A percentile compares a stretch with the other conserved stretches of the same genome.
These are phyloP conservation scores for Elsinoe ampelina DNA, from an alignment of 2,329 filamentous ascomycete species.

Conservation along the genomic window DNA sequence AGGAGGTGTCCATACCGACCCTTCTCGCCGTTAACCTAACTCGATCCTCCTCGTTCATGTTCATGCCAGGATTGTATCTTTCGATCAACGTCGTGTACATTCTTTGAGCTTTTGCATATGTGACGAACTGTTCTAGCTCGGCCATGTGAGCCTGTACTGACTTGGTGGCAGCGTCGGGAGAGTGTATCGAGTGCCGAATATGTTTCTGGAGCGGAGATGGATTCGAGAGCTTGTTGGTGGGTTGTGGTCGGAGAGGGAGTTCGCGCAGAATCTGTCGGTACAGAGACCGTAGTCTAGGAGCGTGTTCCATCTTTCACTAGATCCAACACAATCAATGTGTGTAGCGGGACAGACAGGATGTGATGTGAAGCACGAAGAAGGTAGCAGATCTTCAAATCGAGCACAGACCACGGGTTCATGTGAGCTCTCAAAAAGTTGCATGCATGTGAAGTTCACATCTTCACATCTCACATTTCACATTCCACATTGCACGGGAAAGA, in stretches of 20 bases:
- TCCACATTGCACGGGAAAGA: background rate
- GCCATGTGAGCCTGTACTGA: slow-evolving; percentile 26
- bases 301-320: slow-evolving; percentile 24
- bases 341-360: background rate
- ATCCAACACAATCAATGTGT: background rate
- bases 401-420: slow-evolving; percentile 2
- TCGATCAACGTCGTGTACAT: slow-evolving; percentile 73
- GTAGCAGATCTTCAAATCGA: background rate
- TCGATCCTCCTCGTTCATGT: slow-evolving; percentile 74
- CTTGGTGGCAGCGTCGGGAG: slow-evolving; percentile 18
- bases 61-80: slow-evolving; percentile 88
- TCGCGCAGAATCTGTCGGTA: slow-evolving; percentile 87
- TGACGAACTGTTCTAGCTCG: slow-evolving; percentile 68
- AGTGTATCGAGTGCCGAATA: slow-evolving; percentile 55
- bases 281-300: slow-evolving; percentile 55
- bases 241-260: slow-evolving; percentile 61
- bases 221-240: slow-evolving; percentile 39
- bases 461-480: background rate
- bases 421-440: slow-evolving; percentile 1
- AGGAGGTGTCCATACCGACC: slow-evolving; percentile 64
- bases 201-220: slow-evolving; percentile 62
- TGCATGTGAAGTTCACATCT: background rate
- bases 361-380: background rate
- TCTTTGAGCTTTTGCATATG: slow-evolving; percentile 77
- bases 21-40: slow-evolving; percentile 73